Percentiles rank a stretch among this genome's conserved stretches.
These are phyloP conservation scores for Fusarium miscanthi DNA, from an alignment of 2,329 filamentous ascomycete genomes.

Conservation along the genomic window DNA sequence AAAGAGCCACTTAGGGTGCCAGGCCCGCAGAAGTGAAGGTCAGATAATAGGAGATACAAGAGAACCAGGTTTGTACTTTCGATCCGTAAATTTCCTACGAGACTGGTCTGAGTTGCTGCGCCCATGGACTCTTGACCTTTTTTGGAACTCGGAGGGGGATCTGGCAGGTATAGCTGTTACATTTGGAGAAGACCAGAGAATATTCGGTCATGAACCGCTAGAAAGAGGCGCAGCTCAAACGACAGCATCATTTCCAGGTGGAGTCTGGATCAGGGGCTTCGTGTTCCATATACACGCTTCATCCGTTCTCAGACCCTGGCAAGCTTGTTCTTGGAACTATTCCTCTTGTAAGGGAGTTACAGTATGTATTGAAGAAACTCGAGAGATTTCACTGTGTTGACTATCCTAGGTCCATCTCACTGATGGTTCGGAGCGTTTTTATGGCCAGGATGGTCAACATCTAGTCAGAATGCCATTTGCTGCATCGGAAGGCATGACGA, in stretches of 20 bases:
- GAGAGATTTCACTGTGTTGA: fast-evolving
- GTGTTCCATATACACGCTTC: background rate
- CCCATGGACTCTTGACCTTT: background rate
- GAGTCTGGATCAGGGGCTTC: background rate
- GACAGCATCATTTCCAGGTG: fast-evolving
- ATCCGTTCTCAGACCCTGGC: fast-evolving
- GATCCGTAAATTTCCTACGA: fast-evolving
- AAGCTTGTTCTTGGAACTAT: background rate
- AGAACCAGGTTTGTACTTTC: background rate
- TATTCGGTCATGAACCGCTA: background rate
- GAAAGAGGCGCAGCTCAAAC: fast-evolving
- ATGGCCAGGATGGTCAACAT: fast-evolving
- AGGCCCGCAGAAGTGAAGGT: fast-evolving
- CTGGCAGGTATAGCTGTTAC: fast-evolving
- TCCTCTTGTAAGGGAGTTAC: background rate
- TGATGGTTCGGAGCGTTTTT: background rate
- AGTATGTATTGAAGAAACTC: background rate
- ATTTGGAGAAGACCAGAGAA: background rate
- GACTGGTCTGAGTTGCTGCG: fast-evolving
- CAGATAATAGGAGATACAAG: background rate
- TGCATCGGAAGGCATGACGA: fast-evolving
- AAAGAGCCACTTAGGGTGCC: fast-evolving
- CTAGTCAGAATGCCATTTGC: background rate
- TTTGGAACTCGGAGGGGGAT: background rate
- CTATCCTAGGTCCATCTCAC: background rate